Base-by-base conservation (phyloP, 148 eudicot genomes). In the Spergularia bocconei region DNA sequence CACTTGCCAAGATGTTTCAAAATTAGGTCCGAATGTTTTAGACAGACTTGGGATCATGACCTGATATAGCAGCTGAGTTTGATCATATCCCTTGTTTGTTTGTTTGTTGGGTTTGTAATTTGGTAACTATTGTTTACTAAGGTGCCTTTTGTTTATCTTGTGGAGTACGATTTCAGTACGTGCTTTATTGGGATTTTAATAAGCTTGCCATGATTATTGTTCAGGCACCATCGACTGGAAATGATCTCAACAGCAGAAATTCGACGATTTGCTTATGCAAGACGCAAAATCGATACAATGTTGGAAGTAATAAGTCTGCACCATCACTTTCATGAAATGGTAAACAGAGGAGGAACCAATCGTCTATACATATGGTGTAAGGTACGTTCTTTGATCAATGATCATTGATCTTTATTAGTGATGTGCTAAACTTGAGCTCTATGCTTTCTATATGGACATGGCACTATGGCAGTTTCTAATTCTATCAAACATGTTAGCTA, bases 201-300 rank as follows among this genome's bases (percentile, higher is more conserved):
- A 29, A 56, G 13, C 47, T 9, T 12, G 10, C 44, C 39, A 53
- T 55, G 50, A 64, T 69, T 75, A 64, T 69, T 75, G 39, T 78
- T 63, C 67, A 93, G 97, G 81, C 69, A 56, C 66, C 80, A 50
- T 69, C 59, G 39, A 82, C 66, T 47, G 81, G 64, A 57, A 66
- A 82, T 29, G 64, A 82, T 29, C 36, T 29, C 36, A 29, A 29
- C 36, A 29, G 36, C 36, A 29, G 36, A 29, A 29, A 29, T 29
- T 29, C 2, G 33, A 29, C 33, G 33, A 29, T 29, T 29, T 29
- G 33, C 33, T 1, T 29, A 29, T 29, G 1, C 33, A 29, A 29
- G 33, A 2, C 36, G 36, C 2, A 29, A 29, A 29, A 29, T 29
- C 3, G 36, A 29, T 29, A 29, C 36, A 29, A 29, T 29, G 36